These are phyloP conservation scores for Conticribra weissflogii DNA, from an alignment of 108 stramenopile species.

Conservation along the genomic window DNA sequence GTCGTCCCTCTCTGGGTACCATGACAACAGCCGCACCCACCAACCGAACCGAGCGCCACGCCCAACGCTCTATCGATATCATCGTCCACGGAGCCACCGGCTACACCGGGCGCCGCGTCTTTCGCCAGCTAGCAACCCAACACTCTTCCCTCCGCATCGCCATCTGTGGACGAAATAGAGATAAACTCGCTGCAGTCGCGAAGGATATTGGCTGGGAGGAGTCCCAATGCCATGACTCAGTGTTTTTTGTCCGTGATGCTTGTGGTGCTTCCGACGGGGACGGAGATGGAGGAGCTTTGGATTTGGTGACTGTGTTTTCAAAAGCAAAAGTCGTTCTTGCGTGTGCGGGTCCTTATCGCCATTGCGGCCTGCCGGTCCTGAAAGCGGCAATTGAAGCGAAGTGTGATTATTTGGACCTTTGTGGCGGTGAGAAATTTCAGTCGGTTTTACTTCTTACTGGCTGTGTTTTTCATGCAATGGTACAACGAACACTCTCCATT, in stretches of 20 bases:
- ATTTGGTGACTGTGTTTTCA: constrained; percentile 11
- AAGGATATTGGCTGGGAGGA: constrained; percentile 23
- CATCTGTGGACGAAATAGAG: constrained; percentile 13
- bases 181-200: constrained; percentile 14
- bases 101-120: constrained; percentile 23
- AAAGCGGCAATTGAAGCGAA: constrained; percentile 31
- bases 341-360: constrained; percentile 50
- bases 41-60: constrained; percentile 5
- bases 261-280: neutral
- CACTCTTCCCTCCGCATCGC: constrained; percentile 19
- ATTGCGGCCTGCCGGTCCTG: constrained; percentile 30
- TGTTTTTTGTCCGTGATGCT: constrained; percentile 12
- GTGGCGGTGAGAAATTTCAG: constrained; percentile 14
- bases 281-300: too few relatives aligned
- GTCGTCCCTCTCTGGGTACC: too few relatives aligned
- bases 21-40: constrained; percentile 1
- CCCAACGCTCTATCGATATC: constrained; percentile 19
- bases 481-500: too few relatives aligned
- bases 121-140: constrained; percentile 3
- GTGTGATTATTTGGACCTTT: constrained; percentile 47
- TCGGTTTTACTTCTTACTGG: too few relatives aligned
- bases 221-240: neutral
- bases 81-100: constrained; percentile 33
- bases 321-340: constrained; percentile 37
- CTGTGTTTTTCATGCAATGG: too few relatives aligned